Evolutionary conservation across 352 stramenopile genomes (phyloP), one percentile per base, ranked within the genome.

Genomic region (Phytophthora sojae): DNA sequence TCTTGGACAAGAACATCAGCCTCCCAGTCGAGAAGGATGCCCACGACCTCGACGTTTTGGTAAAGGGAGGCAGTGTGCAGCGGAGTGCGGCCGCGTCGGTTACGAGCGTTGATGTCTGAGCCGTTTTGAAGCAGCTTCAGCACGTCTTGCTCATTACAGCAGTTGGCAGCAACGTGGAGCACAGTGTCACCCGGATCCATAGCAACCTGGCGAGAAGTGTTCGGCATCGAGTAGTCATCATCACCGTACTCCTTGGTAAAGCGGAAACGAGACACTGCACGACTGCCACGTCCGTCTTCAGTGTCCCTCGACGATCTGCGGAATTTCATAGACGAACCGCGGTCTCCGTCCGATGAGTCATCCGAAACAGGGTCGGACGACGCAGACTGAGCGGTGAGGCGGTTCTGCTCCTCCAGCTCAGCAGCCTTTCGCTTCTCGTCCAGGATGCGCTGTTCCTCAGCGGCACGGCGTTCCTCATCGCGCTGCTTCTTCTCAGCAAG

Each of bases 141-240:
- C 29, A 97, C 87, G 52, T 97, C 90, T 70, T 91, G 86, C 55
- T 94, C 86, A 52, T 95, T 94, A 65, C 87, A 94, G 72, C 87
- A 95, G 68, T 96, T 96, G 0, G 87, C 87, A 37, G 90, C 90
- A 12, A 96, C 83, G 70, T 97, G 90, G 14, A 97, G 74, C 54
- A 95, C 90, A 23, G 89, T 96, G 57, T 97, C 89, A 71, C 90
- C 90, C 9, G 89, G 89, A 49, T 92, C 87, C 89, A 95, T 96
- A 11, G 87, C 88, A 45, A 96, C 89, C 4, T 89, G 86, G 6
- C 89, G 87, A 39, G 87, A 87, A 25, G 76, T 82, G 47, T 92
- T 78, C 44, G 71, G 71, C 64, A 82, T 79, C 6, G 75, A 69
- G 42, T 76, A 68, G 9, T 78, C 65, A 55, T 93, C 85, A 44